phyloP scores from a whole-genome alignment of 2,329 filamentous ascomycete species.

The Aspergillus arachidicola region DNA sequence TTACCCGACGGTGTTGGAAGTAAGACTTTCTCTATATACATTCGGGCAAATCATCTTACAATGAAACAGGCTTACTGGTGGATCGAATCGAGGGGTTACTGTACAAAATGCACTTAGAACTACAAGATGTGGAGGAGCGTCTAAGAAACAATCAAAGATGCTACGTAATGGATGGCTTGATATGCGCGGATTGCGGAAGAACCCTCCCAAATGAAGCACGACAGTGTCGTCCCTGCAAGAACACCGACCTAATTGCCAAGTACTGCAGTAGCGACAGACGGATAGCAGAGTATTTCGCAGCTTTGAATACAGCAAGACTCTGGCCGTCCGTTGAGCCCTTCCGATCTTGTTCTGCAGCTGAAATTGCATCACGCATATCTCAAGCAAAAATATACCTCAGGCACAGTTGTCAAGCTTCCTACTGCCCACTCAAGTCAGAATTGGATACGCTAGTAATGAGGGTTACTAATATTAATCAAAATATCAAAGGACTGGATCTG shows the following conservation, averaged over 20 bases:
- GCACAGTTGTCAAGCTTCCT: neutral
- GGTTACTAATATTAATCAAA: neutral
- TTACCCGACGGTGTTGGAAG: neutral
- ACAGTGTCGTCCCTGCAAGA: constrained; percentile 4
- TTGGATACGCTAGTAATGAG: neutral
- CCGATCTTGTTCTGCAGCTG: neutral
- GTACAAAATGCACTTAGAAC: neutral
- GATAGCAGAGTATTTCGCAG: constrained; percentile 3
- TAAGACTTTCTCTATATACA: neutral
- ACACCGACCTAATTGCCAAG: too few relatives aligned
- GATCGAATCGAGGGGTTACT: neutral
- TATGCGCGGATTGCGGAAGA: neutral
- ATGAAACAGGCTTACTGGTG: constrained; percentile 1
- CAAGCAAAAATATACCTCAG: neutral
- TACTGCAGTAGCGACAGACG: constrained; percentile 3
- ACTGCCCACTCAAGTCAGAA: neutral
- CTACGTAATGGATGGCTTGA: neutral
- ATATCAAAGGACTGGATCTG: neutral
- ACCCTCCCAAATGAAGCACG: neutral
- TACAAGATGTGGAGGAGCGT: constrained; percentile 3
- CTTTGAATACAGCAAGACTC: neutral
- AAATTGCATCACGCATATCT: neutral
- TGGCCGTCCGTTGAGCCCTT: constrained; percentile 4
- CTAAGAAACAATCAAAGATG: neutral
- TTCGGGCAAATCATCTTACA: neutral